Evolutionary conservation across 139 green algal genomes (phyloP), one percentile per base, ranked within the genome.

Genomic region (Eudorina sp.): DNA sequence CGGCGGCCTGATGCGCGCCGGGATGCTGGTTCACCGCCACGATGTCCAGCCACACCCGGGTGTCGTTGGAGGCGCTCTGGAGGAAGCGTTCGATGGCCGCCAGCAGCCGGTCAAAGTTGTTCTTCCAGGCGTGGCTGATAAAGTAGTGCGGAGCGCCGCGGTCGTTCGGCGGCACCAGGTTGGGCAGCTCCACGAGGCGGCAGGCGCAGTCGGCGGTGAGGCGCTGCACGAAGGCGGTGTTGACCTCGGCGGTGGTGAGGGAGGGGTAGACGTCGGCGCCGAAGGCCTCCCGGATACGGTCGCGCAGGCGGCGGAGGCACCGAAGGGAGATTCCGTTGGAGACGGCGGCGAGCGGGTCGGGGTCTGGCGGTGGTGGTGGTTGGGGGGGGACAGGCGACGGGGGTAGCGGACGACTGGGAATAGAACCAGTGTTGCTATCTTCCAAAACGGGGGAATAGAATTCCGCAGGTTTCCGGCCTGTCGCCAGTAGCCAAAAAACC

Each of bases 11-110:
- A 27, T 48, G 36, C 16, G 68, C 7, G 68, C 3, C 68, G 3
- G 36, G 4, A 36, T 75, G 68, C 18, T 75, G 68, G 36, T 75
- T 75, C 9, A 79, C 70, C 7, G 70, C 70, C 7, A 79, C 36
- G 21, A 79, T 79, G 70, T 79, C 70, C 8, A 79, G 8, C 70
- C 70, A 79, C 70, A 79, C 70, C 31, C 40, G 23, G 3, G 70
- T 79, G 23, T 19, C 41, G 1, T 79, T 41, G 0, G 13, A 40
- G 23, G 70, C 70, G 7, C 6, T 27, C 25, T 40, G 7, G 41
- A 79, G 70, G 4, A 38, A 36, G 2, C 11, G 5, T 25, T 58
- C 41, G 6, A 79, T 41, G 2, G 23, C 18, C 6, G 3, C 25
- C 70, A 79, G 8, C 70, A 79, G 70, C 41, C 45, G 4, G 25